phyloP scores from a whole-genome alignment of 2,329 filamentous ascomycete genomes.

The Lecanicillium sp. region DNA sequence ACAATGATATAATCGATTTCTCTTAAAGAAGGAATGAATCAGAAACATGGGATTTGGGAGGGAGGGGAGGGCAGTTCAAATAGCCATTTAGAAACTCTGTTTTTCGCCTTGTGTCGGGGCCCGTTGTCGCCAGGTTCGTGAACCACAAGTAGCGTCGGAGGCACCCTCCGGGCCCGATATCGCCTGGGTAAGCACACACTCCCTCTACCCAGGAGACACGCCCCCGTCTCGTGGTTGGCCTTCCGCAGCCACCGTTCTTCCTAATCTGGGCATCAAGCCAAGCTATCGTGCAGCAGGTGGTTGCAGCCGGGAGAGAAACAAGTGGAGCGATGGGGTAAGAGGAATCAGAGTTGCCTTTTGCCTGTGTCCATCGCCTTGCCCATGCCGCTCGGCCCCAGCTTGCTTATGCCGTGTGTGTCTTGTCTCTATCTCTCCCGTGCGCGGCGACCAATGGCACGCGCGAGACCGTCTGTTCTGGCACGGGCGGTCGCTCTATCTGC shows the following conservation, averaged over 20 bases:
- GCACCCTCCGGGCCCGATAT: conserved; percentile 12
- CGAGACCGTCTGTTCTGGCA: neutral
- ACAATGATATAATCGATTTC: neutral
- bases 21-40: conserved; percentile 1
- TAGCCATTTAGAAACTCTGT: conserved; percentile 11
- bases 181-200: neutral
- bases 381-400: too few species aligned
- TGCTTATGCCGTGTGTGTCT: neutral
- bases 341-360: conserved; percentile 1
- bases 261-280: conserved; percentile 7
- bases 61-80: conserved; percentile 11
- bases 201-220: neutral
- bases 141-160: conserved; percentile 9
- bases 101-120: conserved; percentile 1
- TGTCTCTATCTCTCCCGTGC: conserved; percentile 43
- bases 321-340: conserved; percentile 9
- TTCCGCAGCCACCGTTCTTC: conserved; percentile 1
- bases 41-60: neutral
- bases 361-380: too few species aligned
- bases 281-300: conserved; percentile 5
- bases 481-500: neutral
- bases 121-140: neutral
- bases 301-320: neutral
- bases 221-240: conserved; percentile 4
- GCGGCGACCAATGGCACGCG: conserved; percentile 34